Percentiles rank a stretch among this genome's conserved stretches.
These are phyloP conservation scores for Candida buenavistaensis DNA, from an alignment of 1,139 yeast species.

Conservation along the genomic window DNA sequence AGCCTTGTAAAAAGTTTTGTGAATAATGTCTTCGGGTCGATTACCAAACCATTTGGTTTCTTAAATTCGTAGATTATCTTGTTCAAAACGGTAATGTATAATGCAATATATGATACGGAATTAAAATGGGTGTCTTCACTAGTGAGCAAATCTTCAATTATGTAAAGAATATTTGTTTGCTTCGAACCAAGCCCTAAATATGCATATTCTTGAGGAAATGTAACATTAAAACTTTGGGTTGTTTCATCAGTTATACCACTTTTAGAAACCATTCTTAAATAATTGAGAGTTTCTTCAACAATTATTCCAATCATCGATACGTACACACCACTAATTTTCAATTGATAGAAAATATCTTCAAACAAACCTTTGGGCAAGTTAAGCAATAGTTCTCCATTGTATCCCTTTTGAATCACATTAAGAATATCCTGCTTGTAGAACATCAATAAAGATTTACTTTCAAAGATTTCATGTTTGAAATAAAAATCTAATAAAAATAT, in stretches of 20 bases:
- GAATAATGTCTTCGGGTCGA: constrained; percentile 19
- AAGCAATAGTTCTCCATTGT: constrained; percentile 18
- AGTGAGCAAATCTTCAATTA: constrained; percentile 18
- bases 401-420: constrained; percentile 16
- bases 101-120: constrained; percentile 25
- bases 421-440: constrained; percentile 31
- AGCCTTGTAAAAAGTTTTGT: constrained; percentile 18
- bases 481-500: constrained; percentile 35
- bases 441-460: constrained; percentile 23
- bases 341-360: constrained; percentile 6
- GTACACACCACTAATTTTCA: constrained; percentile 27
- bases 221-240: constrained; percentile 17
- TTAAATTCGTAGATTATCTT: constrained; percentile 21
- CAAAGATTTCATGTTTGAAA: constrained; percentile 21
- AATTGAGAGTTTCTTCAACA: constrained; percentile 32
- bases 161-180: constrained; percentile 16
- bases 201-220: constrained; percentile 29
- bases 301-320: constrained; percentile 33
- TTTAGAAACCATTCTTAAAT: constrained; percentile 20
- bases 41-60: constrained; percentile 14
- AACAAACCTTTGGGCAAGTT: constrained; percentile 12
- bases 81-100: constrained; percentile 25
- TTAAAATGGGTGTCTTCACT: constrained; percentile 13
- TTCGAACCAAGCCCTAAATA: constrained; percentile 20
- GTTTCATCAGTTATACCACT: constrained; percentile 14